Evolutionary conservation across 805 yeast species (phyloP), one percentile per base, ranked within the genome.

Genomic region (Saccharomyces kudriavzevii): DNA sequence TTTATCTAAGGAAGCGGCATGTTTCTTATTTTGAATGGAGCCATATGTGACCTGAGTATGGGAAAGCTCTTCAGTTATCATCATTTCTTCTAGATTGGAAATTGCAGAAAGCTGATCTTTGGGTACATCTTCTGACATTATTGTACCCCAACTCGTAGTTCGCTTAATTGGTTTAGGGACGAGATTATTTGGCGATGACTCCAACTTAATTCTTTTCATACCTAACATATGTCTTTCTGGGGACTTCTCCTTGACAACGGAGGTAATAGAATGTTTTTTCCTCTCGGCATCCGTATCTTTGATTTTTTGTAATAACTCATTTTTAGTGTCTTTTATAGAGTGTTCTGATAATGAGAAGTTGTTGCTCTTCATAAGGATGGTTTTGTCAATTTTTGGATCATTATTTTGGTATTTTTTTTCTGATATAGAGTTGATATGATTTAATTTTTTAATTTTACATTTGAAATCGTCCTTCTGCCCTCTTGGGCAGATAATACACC

Each of bases 401-500:
- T 47, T 26, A 26, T 49, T 45, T 48, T 35, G 27, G 48, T 30
- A 14, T 13, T 48, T 45, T 51, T n/a, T 30, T 29, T 43, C 27
- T 49, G 48, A 35, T 25, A 27, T 9, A 25, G 20, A 24, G 35
- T 46, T n/a, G 46, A 26, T n/a, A 31, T 35, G 30, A 17, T 40
- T 3, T 45, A 11, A 1, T 28, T 29, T 11, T 50, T 48, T 27
- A n/a, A 67, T 31, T 43, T 64, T 55, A 40, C 62, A 60, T 25
- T 54, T 51, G 45, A 60, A 64, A 28, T 60, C 58, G 28, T 59
- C 60, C 47, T 59, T 61, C 4, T 56, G 50, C 8, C 68, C 69
- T 49, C 61, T 60, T 5, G 71, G 70, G 52, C 70, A 67, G 30
- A 60, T 56, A n/a, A 69, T 57, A 53, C 71, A 67, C 72, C 72